phyloP scores from a whole-genome alignment of 2,329 filamentous ascomycete species.

The Cladophialophora bantiana region DNA sequence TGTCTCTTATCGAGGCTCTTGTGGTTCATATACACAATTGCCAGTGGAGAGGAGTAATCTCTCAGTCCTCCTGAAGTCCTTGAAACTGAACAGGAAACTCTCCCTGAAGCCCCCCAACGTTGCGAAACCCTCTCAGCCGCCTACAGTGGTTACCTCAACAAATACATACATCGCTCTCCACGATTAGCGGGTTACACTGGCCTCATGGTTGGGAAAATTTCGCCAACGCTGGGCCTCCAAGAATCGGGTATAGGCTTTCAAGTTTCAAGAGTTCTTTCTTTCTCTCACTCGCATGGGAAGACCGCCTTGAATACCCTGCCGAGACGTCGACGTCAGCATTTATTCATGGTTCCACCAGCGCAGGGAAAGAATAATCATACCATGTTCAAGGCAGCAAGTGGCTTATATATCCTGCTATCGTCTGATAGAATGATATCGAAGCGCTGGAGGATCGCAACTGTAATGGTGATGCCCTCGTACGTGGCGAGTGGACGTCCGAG shows the following conservation, averaged over 20 bases:
- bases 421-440: slow-evolving; percentile 30
- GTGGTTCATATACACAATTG: too few relatives aligned
- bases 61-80: too few relatives aligned
- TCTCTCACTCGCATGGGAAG: slow-evolving; percentile 27
- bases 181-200: neutral
- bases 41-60: too few relatives aligned
- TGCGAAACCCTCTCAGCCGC: too few relatives aligned
- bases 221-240: neutral
- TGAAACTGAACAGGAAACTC: too few relatives aligned
- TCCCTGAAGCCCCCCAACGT: too few relatives aligned
- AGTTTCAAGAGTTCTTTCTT: slow-evolving; percentile 11
- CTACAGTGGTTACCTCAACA: too few relatives aligned
- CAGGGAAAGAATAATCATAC: slow-evolving; percentile 9
- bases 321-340: neutral
- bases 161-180: too few relatives aligned
- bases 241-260: neutral
- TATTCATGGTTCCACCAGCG: neutral
- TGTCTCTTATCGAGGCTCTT: too few relatives aligned
- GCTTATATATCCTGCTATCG: slow-evolving; percentile 23
- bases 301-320: slow-evolving; percentile 22
- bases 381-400: slow-evolving; percentile 32
- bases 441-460: slow-evolving; percentile 26
- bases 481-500: slow-evolving; percentile 31
- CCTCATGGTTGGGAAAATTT: neutral
- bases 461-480: slow-evolving; percentile 30